phyloP scores from a whole-genome alignment of 345 rosid genomes.

The Ricinus communis region DNA sequence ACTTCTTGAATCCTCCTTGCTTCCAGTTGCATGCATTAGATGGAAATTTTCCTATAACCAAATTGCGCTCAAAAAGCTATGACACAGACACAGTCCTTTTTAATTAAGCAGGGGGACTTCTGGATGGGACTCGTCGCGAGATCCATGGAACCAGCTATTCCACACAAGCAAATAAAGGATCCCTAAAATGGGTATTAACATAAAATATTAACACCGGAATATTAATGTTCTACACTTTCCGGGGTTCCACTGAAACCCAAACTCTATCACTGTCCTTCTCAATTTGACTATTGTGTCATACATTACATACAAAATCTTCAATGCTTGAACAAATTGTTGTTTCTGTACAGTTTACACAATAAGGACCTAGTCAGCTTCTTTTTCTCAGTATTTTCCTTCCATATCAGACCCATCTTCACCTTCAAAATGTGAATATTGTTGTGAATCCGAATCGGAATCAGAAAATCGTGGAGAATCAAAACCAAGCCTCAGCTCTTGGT shows the following conservation, averaged over 20 bases:
- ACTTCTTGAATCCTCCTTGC: no score
- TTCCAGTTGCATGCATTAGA: no score
- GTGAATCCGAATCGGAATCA: slow-evolving; percentile 26
- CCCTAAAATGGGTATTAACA: not conserved
- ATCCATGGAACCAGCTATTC: not conserved
- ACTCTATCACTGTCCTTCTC: not conserved
- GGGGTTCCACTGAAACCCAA: not conserved
- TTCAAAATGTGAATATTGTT: slow-evolving; percentile 19
- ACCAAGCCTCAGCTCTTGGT: slow-evolving; percentile 61
- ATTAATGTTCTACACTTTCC: not conserved
- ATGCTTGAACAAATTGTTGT: not conserved
- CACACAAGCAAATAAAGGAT: not conserved
- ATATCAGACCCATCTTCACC: slow-evolving; percentile 16
- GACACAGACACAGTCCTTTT: not conserved
- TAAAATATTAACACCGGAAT: not conserved
- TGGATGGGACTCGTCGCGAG: not conserved
- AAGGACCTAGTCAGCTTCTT: not conserved
- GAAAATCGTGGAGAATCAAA: slow-evolving; percentile 35
- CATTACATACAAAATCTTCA: not conserved
- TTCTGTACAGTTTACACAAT: slow-evolving; percentile 10
- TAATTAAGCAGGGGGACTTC: no score
- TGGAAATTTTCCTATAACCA: not conserved
- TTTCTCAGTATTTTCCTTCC: not conserved
- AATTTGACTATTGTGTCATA: not conserved
- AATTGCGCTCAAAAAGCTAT: not conserved